Evolutionary conservation across 345 rosid genomes (phyloP).

Genomic region (Syzygium oleosum): DNA sequence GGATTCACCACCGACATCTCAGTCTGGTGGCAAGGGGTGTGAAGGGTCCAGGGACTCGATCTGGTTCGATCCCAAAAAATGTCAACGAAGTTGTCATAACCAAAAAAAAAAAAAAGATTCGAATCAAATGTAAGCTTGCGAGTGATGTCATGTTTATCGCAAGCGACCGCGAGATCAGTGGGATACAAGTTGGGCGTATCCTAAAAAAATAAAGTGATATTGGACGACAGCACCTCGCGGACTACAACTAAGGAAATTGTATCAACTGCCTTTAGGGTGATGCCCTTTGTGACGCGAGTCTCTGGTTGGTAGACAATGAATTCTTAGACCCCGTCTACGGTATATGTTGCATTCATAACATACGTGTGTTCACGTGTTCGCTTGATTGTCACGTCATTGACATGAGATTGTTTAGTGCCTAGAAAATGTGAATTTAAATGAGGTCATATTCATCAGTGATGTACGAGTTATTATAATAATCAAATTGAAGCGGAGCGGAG

Average conservation of each 20-base stretch:
- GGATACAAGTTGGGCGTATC: not conserved
- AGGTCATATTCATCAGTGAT: not conserved
- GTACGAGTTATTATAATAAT: not conserved
- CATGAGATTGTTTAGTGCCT: not conserved
- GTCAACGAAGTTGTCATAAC: too few species aligned
- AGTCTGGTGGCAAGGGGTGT: too few species aligned
- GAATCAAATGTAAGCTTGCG: not conserved
- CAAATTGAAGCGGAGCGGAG: not conserved
- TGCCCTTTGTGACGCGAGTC: not conserved
- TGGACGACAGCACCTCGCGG: not conserved
- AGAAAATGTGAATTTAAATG: not conserved
- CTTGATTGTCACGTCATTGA: not conserved
- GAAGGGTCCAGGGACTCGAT: too few species aligned
- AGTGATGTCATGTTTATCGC: not conserved
- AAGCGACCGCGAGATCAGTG: not conserved
- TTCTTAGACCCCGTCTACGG: accelerated
- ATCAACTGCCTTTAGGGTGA: not conserved
- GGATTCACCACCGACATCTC: too few species aligned
- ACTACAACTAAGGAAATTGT: not conserved
- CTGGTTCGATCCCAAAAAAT: too few species aligned
- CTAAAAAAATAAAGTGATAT: not conserved
- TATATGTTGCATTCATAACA: too few species aligned
- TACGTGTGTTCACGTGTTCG: not conserved
- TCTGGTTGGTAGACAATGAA: too few species aligned
- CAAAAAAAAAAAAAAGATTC: too few species aligned